A percentile compares a stretch with the other conserved stretches of the same genome.
Evolutionary conservation across 257 asterid species (phyloP).

Genomic region (Lantana camara): DNA sequence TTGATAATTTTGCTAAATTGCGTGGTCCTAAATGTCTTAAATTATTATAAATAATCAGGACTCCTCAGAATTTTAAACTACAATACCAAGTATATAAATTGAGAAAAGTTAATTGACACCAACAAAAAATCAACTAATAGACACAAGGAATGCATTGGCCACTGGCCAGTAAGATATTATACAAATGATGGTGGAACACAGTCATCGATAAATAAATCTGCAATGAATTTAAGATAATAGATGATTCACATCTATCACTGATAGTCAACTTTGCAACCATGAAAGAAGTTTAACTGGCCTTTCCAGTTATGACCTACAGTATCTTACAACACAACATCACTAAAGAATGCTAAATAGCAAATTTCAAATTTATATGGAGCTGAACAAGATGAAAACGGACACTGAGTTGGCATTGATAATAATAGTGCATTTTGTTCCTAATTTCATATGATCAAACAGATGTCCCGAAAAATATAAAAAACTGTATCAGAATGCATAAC

Average conservation of each 20-base stretch:
- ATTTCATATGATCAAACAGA: conserved; percentile 5
- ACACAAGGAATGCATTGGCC: background rate
- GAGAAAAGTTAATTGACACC: background rate
- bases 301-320: no score
- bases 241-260: background rate
- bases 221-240: background rate
- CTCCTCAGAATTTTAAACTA: background rate
- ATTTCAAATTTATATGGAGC: conserved; percentile 3
- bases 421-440: conserved; percentile 9
- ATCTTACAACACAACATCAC: no score
- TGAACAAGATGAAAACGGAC: conserved; percentile 14
- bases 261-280: background rate
- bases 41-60: background rate
- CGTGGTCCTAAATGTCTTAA: background rate
- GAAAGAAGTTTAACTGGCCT: background rate
- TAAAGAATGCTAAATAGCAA: conserved; percentile 11
- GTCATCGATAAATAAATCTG: background rate
- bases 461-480: conserved; percentile 11
- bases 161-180: background rate
- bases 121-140: background rate
- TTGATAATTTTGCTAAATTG: conserved; percentile 3
- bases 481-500: background rate
- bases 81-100: background rate
- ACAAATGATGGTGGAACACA: background rate
- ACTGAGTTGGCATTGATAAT: background rate